phyloP scores from a whole-genome alignment of 148 eudicot genomes.

The Drosera capensis region DNA sequence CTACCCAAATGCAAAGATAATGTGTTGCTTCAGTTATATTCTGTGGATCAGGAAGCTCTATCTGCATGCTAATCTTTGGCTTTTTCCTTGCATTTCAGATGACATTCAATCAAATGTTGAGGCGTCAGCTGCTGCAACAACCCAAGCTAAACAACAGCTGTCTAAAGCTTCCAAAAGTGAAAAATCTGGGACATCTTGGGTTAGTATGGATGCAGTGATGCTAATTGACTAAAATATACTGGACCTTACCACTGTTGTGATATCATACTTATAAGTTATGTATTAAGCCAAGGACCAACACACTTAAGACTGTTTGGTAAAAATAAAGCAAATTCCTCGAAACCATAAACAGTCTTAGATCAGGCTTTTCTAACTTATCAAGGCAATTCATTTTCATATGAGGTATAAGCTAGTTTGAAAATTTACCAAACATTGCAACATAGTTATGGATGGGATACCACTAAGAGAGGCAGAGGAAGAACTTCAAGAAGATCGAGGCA shows the following conservation, averaged over 20 bases:
- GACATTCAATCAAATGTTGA: slow-evolving; percentile 47
- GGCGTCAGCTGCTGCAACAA: slow-evolving; percentile 41
- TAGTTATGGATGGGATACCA: too few species aligned
- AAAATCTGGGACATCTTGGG: slow-evolving; percentile 46
- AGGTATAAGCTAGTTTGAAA: too few species aligned
- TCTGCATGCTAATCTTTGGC: slow-evolving; percentile 1
- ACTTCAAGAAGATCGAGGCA: too few species aligned
- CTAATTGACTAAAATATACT: neutral
- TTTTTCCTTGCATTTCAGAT: slow-evolving; percentile 16
- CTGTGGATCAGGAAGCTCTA: neutral
- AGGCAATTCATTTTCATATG: too few species aligned
- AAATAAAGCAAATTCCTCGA: too few species aligned
- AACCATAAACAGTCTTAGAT: too few species aligned
- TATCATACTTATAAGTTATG: neutral
- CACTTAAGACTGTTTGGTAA: too few species aligned
- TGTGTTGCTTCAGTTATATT: neutral
- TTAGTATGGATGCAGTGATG: slow-evolving; percentile 10
- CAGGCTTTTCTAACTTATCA: too few species aligned
- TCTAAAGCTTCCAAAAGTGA: slow-evolving; percentile 51
- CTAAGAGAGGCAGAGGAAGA: too few species aligned
- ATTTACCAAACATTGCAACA: too few species aligned
- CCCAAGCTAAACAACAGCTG: slow-evolving; percentile 45
- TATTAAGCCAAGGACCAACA: too few species aligned
- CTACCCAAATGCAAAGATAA: neutral
- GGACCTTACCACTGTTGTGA: slow-evolving; percentile 1